Base-by-base conservation (phyloP, 2,329 filamentous ascomycete genomes). In the Colletotrichum sublineola region DNA sequence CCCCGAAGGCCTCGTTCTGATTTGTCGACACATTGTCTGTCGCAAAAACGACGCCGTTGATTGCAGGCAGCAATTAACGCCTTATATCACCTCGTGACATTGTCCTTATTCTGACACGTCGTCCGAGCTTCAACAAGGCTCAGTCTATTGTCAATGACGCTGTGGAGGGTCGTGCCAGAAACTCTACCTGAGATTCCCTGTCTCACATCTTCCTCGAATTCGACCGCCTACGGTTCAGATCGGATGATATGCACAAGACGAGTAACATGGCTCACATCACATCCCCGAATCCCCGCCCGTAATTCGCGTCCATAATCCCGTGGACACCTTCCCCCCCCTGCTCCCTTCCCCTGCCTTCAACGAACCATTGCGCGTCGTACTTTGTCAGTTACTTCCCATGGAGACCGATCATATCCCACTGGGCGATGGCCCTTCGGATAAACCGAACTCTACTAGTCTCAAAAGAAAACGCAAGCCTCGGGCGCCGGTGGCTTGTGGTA, bases 401-500 rank as follows among this genome's bases (percentile, higher is more conserved):
- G 58, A 73, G 46, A 55, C 66, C 12, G 60, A 57, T 7, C 36
- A 61, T 40, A 38, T 48, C 33, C 64, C 70, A 14, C 46, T 31
- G 5, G n/a, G 40, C 2, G 31, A 31, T 36, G 40, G 44, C 33
- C 40, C 58, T 15, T 71, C 71, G 42, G 63, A 63, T n/a, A 65
- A 67, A 57, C 52, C 63, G 50, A 48, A 48, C 24, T 42, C 71
- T n/a, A 56, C 64, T 4, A 44, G 46, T 4, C 55, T 68, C 40
- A 74, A 73, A 66, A 73, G 69, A 5, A 74, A 74, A 18, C 63
- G 73, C 20, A 44, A 62, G 18, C 70, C 70, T 46, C 70, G 73
- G 15, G 70, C 69, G 29, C 62, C 73, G 7, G 48, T 72, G 2
- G 73, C 69, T 4, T 74, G 73, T 40, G 73, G 70, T 14, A 73